Base-by-base conservation (phyloP, 2,329 filamentous ascomycete species). In the Mycosphaerella sp. region DNA sequence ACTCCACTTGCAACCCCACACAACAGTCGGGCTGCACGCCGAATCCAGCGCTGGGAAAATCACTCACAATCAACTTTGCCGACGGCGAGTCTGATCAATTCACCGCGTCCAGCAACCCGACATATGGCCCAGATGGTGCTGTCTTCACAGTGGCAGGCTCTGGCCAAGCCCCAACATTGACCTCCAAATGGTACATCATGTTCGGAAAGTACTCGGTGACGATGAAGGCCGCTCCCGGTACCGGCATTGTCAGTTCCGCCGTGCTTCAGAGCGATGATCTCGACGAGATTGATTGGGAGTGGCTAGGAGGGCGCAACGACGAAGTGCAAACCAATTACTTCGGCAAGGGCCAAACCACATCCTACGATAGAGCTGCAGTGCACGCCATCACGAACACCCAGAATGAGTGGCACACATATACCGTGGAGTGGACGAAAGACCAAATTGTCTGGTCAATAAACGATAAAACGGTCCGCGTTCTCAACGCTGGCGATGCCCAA, bases 281-380 rank as follows among this genome's bases (percentile, higher is more conserved):
- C 43, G 93, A 98, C 72, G 93, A 98, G 75, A 95, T 98, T 67
- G 93, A 98, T 71, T 87, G 92, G 76, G 93, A 98, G 72, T 97
- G 91, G 89, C 81, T 98, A 23, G 93, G 93, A 54, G 83, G 85
- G 52, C 81, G 88, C 67, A 73, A 80, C 60, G 75, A 77, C 54
- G 79, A 95, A 71, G 87, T 95, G n/a, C 93, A 98, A 73, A 87
- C 84, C 63, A 98, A 98, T 74, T 98, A 95, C 74, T 98, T 98
- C 64, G 89, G 90, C 70, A 95, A 97, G 73, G 93, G 92, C 50
- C 80, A 87, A 62, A 91, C 89, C 0, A 85, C 80, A 31, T 80
- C 80, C n/a, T 95, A 92, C 76, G 89, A 95, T 73, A 86, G 93
- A 53, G 91, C 89, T 58, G 84, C 87, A 55, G 91, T 89, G 70